Conservation (phyloP, 2,329 filamentous ascomycete genomes). For the Drechmeria coniospora region DNA sequence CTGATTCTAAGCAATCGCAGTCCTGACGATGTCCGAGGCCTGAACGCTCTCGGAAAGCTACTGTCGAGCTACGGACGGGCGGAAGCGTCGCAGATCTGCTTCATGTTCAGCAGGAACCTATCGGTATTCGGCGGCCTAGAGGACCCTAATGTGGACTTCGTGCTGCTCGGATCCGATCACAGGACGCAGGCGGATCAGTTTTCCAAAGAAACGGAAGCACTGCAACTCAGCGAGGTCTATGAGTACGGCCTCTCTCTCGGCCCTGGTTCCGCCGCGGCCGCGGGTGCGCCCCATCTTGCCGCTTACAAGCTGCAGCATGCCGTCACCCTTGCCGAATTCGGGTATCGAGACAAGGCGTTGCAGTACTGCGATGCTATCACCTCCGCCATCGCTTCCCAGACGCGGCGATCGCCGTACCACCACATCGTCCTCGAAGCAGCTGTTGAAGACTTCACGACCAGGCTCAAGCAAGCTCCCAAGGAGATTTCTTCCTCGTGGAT, state of each 20-base stretch:
- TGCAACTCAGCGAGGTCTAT: conserved; percentile 92
- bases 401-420: conserved; percentile 75
- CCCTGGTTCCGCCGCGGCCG: conserved; percentile 30
- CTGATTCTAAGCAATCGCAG: conserved; percentile 83
- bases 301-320: conserved; percentile 88
- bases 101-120: conserved; percentile 61
- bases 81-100: conserved; percentile 90
- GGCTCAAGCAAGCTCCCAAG: conserved; percentile 72
- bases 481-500: conserved; percentile 80
- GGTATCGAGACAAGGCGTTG: conserved; percentile 66
- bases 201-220: conserved; percentile 64
- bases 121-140: conserved; percentile 70
- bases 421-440: conserved; percentile 56
- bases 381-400: conserved; percentile 61
- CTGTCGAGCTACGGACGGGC: conserved; percentile 72
- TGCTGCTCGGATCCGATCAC: conserved; percentile 77
- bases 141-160: conserved; percentile 62
- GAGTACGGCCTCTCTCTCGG: conserved; percentile 75
- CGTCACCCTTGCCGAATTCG: conserved; percentile 67
- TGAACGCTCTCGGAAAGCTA: conserved; percentile 68
- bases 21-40: conserved; percentile 57
- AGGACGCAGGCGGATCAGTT: conserved; percentile 54
- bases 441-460: conserved; percentile 70
- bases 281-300: conserved; percentile 65
- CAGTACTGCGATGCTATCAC: conserved; percentile 82